Conservation (phyloP, 352 stramenopile species). For the Phytopythium cucurbitacearum region DNA sequence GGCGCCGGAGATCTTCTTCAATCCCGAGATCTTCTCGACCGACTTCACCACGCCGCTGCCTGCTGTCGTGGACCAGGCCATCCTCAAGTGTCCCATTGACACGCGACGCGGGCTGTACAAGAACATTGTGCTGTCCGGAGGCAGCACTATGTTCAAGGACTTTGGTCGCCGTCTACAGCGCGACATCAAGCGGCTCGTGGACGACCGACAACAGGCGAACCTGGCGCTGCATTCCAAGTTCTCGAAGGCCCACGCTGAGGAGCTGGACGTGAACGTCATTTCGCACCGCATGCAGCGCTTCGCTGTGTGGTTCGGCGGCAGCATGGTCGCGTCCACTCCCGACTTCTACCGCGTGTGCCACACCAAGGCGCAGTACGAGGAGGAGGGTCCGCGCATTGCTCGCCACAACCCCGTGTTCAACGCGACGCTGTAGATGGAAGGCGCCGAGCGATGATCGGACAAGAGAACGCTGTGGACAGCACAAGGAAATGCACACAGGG, state of each 20-base stretch:
- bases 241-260: constrained; percentile 57
- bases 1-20: constrained; percentile 96
- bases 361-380: constrained; percentile 96
- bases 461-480: not conserved
- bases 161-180: constrained; percentile 92
- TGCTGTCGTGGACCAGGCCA: constrained; percentile 93
- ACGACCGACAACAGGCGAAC: constrained; percentile 89
- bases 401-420: constrained; percentile 95
- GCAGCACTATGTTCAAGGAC: constrained; percentile 97
- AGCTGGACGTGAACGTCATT: constrained; percentile 93
- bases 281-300: constrained; percentile 93
- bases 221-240: constrained; percentile 69
- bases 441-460: not conserved
- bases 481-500: not conserved
- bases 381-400: constrained; percentile 93
- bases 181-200: constrained; percentile 93
- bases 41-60: constrained; percentile 92
- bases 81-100: constrained; percentile 95
- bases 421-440: constrained; percentile 80
- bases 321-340: constrained; percentile 91
- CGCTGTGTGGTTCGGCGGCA: constrained; percentile 94
- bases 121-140: constrained; percentile 95
- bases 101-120: constrained; percentile 92
- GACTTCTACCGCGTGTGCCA: constrained; percentile 95
- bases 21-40: constrained; percentile 94